Conservation (phyloP, 2,329 filamentous ascomycete species). For the Neoscytalidium dimidiatum region DNA sequence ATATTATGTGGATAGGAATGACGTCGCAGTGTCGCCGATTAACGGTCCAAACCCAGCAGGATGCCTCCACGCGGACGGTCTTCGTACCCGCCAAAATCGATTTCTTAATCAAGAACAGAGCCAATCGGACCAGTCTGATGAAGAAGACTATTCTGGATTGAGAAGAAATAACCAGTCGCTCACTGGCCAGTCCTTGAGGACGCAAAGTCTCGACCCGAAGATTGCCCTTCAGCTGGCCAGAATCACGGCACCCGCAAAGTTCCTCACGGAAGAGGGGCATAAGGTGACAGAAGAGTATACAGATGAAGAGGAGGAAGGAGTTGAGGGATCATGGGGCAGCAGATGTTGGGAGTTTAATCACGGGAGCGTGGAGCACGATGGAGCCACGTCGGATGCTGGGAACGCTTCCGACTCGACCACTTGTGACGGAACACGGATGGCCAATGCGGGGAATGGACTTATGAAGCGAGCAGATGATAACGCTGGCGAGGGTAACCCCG, state of each 20-base stretch:
- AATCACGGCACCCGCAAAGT: not conserved
- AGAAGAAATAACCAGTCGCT: not conserved
- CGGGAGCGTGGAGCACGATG: not conserved
- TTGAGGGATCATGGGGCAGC: not conserved
- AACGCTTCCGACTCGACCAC: conserved; percentile 5
- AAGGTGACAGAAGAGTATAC: not conserved
- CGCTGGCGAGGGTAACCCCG: not conserved
- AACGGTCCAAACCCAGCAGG: not conserved
- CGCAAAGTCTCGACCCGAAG: not conserved
- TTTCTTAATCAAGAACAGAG: not conserved
- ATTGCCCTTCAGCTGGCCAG: not conserved
- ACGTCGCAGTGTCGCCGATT: not conserved
- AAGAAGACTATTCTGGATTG: not conserved
- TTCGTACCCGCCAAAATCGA: not conserved
- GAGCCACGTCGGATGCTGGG: conserved; percentile 1
- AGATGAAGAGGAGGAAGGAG: not conserved
- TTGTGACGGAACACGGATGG: not conserved
- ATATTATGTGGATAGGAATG: not conserved
- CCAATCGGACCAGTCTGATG: not conserved
- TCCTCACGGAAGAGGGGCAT: not conserved
- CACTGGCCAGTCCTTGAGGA: not conserved
- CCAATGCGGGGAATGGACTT: not conserved
- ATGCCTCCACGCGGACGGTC: not conserved
- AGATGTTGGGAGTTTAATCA: not conserved
- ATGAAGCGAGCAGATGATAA: not conserved